These are phyloP conservation scores for Chloromonas sp. DNA, from an alignment of 163 green algal species.

Conservation along the genomic window DNA sequence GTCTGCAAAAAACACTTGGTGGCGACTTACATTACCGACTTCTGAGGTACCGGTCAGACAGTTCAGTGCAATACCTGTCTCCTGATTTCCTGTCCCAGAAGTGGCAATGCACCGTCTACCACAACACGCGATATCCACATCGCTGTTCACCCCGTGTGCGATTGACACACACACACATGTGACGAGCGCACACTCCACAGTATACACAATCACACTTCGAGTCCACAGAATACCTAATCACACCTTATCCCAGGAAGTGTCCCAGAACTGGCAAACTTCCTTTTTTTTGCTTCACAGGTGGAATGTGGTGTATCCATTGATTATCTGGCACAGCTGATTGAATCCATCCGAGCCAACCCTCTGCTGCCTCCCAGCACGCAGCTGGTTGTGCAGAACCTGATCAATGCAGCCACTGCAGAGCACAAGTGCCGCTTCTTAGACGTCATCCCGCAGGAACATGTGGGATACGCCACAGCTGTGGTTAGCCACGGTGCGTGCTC, in stretches of 20 bases:
- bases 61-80: too few relatives aligned
- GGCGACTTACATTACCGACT: too few relatives aligned
- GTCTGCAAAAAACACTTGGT: too few relatives aligned
- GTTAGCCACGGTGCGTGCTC: constrained; percentile 2
- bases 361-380: background rate
- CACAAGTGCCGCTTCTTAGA: background rate
- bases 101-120: too few relatives aligned
- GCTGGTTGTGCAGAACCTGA: background rate
- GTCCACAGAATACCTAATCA: too few relatives aligned
- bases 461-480: background rate
- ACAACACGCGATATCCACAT: too few relatives aligned
- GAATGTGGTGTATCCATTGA: constrained; percentile 5
- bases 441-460: background rate
- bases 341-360: background rate
- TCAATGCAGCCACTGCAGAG: background rate
- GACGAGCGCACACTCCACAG: background rate
- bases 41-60: too few relatives aligned
- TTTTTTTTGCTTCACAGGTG: background rate
- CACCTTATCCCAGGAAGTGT: too few relatives aligned
- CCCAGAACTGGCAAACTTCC: background rate
- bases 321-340: background rate
- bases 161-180: background rate
- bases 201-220: too few relatives aligned
- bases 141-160: too few relatives aligned
- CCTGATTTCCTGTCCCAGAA: too few relatives aligned